Evolutionary conservation across 2,329 filamentous ascomycete species (phyloP).

Genomic region (Arachnopeziza araneosa): DNA sequence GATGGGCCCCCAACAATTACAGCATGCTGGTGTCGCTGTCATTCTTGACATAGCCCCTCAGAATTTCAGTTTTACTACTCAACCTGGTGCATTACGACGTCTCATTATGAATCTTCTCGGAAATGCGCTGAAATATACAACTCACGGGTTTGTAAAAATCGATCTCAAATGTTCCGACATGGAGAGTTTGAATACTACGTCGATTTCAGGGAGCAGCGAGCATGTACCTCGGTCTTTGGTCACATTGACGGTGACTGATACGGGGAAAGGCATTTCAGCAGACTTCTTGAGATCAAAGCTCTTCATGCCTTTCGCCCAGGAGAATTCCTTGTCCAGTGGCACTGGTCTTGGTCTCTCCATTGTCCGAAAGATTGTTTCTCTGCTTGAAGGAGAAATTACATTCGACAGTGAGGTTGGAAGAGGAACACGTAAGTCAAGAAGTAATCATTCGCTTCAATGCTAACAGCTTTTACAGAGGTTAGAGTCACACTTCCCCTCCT

Average conservation of each 20-base stretch:
- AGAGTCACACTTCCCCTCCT: conserved; percentile 29
- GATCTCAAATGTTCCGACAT: conserved; percentile 23
- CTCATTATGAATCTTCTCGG: conserved; percentile 60
- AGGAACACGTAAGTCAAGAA: conserved; percentile 45
- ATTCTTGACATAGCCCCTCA: conserved; percentile 27
- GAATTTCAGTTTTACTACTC: conserved; percentile 39
- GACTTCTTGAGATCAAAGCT: conserved; percentile 57
- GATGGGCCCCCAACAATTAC: conserved; percentile 2
- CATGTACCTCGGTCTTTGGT: conserved; percentile 29
- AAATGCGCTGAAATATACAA: conserved; percentile 59
- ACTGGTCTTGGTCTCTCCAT: conserved; percentile 61
- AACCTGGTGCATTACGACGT: conserved; percentile 46
- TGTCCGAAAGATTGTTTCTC: conserved; percentile 55
- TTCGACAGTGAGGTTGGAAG: conserved; percentile 48
- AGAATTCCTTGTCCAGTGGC: conserved; percentile 55
- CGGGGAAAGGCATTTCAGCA: conserved; percentile 60
- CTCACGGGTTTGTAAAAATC: conserved; percentile 45
- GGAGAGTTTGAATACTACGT: conserved; percentile 19
- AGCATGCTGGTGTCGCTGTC: conserved; percentile 23
- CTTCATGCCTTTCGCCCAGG: conserved; percentile 59
- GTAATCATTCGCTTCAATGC: not conserved
- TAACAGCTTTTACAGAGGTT: conserved; percentile 23
- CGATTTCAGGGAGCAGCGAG: conserved; percentile 10
- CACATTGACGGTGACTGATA: conserved; percentile 68
- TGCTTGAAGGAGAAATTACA: conserved; percentile 54